Evolutionary conservation across 179 eudicot genomes (phyloP).

Genomic region (Silene vulgaris): DNA sequence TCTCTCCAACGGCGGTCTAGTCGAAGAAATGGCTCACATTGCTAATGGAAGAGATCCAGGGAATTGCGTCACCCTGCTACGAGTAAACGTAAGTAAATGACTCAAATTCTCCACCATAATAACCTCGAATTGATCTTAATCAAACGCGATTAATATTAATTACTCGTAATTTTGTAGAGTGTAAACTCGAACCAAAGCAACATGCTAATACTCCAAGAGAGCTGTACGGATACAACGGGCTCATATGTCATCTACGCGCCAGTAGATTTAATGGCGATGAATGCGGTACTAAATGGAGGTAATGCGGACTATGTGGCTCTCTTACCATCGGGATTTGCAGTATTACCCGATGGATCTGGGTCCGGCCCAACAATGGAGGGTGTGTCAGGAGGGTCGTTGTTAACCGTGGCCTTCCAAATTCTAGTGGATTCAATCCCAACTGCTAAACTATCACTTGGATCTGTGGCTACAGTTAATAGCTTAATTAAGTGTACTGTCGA

Average conservation of each 20-base stretch:
- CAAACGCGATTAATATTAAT: too few species aligned
- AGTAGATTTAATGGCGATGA: slow-evolving; percentile 52
- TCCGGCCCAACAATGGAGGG: slow-evolving; percentile 27
- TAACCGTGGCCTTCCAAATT: slow-evolving; percentile 92
- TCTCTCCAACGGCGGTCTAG: slow-evolving; percentile 47
- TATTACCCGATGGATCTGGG: slow-evolving; percentile 46
- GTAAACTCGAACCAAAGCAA: slow-evolving; percentile 58
- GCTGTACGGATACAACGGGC: slow-evolving; percentile 54
- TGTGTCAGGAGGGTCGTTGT: slow-evolving; percentile 56
- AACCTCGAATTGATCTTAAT: background rate
- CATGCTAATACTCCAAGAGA: slow-evolving; percentile 62
- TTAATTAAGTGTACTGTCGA: slow-evolving; percentile 72
- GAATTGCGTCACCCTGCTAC: slow-evolving; percentile 47
- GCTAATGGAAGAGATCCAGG: slow-evolving; percentile 56
- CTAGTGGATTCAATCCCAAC: slow-evolving; percentile 90
- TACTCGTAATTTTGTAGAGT: slow-evolving; percentile 28
- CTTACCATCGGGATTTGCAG: slow-evolving; percentile 57
- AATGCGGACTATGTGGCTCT: slow-evolving; percentile 55
- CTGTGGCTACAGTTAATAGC: slow-evolving; percentile 70
- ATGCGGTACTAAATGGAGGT: slow-evolving; percentile 51
- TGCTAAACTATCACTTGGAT: slow-evolving; percentile 68
- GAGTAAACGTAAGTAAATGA: slow-evolving; percentile 41
- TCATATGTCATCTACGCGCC: slow-evolving; percentile 58
- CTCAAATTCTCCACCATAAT: background rate
- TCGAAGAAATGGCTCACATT: slow-evolving; percentile 61